phyloP scores from a whole-genome alignment of 345 rosid species.

The Salix exigua region DNA sequence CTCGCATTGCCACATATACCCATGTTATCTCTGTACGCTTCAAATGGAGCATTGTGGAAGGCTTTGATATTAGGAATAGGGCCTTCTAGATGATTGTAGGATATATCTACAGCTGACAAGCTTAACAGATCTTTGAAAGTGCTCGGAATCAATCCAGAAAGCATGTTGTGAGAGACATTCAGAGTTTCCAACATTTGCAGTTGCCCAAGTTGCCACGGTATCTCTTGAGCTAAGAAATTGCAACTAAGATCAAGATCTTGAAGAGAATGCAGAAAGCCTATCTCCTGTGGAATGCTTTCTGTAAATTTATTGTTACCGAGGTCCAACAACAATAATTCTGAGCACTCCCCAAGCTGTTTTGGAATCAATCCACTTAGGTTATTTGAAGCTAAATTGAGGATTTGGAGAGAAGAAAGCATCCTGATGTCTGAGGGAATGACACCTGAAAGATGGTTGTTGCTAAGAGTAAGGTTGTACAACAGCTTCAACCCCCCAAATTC shows the following conservation, averaged over 20 bases:
- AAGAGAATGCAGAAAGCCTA: background rate
- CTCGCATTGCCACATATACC: no score
- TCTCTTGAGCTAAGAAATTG: background rate
- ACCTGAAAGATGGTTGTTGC: background rate
- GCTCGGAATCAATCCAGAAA: background rate
- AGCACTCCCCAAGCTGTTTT: conserved; percentile 2
- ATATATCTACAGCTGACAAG: no score
- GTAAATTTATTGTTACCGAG: background rate
- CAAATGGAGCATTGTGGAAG: no score
- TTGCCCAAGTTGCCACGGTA: background rate
- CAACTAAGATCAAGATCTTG: conserved; percentile 2
- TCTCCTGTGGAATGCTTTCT: background rate
- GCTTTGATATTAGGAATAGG: no score
- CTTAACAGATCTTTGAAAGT: background rate
- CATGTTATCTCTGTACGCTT: no score
- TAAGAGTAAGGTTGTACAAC: background rate
- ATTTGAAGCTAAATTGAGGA: background rate
- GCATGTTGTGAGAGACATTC: background rate
- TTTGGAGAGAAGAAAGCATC: no score
- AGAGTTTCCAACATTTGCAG: no score
- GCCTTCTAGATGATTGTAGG: no score
- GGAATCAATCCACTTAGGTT: conserved; percentile 8
- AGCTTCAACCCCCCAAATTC: background rate
- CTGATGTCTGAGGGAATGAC: background rate
- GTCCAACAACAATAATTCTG: background rate